Base-by-base conservation (phyloP, 768 basidiomycete species). In the Hortiboletus flavorubellus region DNA sequence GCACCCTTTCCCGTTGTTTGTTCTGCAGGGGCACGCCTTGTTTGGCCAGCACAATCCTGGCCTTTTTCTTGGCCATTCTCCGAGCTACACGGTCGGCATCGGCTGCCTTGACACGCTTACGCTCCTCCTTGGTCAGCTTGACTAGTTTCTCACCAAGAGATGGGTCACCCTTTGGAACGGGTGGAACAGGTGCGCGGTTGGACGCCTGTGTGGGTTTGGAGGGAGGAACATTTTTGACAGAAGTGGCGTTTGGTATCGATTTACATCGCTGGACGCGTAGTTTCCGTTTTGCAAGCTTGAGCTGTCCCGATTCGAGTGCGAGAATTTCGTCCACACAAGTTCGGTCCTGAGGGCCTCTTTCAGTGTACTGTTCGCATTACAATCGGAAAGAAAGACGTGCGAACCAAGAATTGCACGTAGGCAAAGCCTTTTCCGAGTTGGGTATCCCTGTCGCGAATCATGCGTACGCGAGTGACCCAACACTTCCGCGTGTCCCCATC, bases 341-440 rank as follows among this genome's bases (percentile, higher is more conserved):
- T 2, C 86, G 85, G 60, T 97, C 93, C 95, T 98, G 60, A 8
- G 35, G 4, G 43, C 16, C 16, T 8, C 6, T 30, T 34, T 61
- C 54, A 59, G 37, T 38, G 21, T 15, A 26, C 33, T 47, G 15
- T 41, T 43, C 40, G 5, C 38, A 37, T 15, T 7, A 4, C 16
- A 16, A 48, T 44, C 29, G 45, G 3, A 16, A 40, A 4, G 26
- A 46, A 54, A 30, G 18, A 34, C 1, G n/a, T 23, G 56, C 58
- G 43, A 45, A 96, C 96, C 53, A 76, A 69, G 59, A 98, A 91
- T 62, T 93, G 86, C 18, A 98, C 85, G 65, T 98, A 97, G 10
- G 89, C 93, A 68, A 98, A 95, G 5, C 95, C 95, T 73, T 96
- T 97, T 12, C 95, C 96, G 14, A 98, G 80, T 61, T 93, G 93